Evolutionary conservation across 2,329 filamentous ascomycete genomes (phyloP).

Genomic region (Plectosphaerella plurivora): DNA sequence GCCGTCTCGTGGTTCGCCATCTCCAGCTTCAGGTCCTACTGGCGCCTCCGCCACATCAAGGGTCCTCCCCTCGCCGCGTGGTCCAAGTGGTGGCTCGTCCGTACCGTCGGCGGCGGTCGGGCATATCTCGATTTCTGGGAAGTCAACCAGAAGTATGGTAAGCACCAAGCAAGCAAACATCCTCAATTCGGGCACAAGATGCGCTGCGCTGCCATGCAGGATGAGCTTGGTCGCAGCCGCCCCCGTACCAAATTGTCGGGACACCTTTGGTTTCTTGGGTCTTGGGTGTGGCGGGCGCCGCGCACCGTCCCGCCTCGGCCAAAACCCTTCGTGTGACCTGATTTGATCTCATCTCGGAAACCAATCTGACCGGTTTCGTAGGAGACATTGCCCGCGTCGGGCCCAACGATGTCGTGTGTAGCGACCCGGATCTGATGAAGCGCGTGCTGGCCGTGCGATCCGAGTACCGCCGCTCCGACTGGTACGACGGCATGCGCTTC

Average conservation of each 20-base stretch:
- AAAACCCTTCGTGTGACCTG: too few species aligned
- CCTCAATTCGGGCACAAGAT: not conserved
- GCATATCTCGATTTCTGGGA: constrained; percentile 28
- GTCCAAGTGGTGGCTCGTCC: constrained; percentile 21
- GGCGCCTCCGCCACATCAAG: constrained; percentile 20
- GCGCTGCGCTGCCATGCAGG: not conserved
- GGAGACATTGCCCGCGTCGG: constrained; percentile 36
- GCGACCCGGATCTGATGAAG: constrained; percentile 32
- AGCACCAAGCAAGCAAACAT: not conserved
- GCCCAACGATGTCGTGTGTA: constrained; percentile 34
- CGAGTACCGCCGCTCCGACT: constrained; percentile 29
- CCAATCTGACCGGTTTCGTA: constrained; percentile 1
- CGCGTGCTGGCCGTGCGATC: constrained; percentile 31
- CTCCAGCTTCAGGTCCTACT: constrained; percentile 3
- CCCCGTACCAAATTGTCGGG: not conserved
- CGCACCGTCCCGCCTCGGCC: not conserved
- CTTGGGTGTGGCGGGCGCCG: not conserved
- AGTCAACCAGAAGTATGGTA: constrained; percentile 27
- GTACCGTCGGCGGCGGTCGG: constrained; percentile 19
- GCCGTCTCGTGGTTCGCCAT: not conserved
- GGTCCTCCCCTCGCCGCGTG: constrained; percentile 20
- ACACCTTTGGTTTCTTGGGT: not conserved
- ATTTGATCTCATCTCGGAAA: too few species aligned
- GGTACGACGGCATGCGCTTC: constrained; percentile 46
- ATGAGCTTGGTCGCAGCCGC: not conserved